phyloP scores from a whole-genome alignment of 306 rosid species.

The Pterocarpus macrocarpus region DNA sequence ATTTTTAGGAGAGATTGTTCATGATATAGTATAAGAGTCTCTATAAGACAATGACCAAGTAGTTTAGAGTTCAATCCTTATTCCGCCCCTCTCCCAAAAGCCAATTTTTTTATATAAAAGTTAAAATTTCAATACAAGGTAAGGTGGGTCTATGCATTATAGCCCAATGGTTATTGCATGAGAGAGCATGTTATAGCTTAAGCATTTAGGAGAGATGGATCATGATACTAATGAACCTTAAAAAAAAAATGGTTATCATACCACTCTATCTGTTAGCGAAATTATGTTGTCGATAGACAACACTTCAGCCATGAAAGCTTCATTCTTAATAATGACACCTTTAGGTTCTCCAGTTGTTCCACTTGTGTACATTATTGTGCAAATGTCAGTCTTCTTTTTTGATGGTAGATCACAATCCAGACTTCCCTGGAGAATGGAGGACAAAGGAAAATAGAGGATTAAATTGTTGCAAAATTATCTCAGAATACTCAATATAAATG shows the following conservation, averaged over 20 bases:
- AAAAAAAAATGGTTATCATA: constrained; percentile 50
- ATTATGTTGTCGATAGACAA: constrained; percentile 84
- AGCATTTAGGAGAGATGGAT: too few species aligned
- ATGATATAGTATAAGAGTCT: too few species aligned
- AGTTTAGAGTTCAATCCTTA: too few species aligned
- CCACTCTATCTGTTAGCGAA: constrained; percentile 78
- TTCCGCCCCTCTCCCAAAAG: too few species aligned
- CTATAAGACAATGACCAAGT: too few species aligned
- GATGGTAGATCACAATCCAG: constrained; percentile 69
- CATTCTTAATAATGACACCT: constrained; percentile 81
- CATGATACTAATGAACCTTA: constrained; percentile 20
- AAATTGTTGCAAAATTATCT: background rate
- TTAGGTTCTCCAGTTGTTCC: constrained; percentile 98
- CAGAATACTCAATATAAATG: constrained; percentile 4
- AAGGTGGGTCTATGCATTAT: too few species aligned
- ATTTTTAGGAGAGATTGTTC: too few species aligned
- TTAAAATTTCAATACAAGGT: too few species aligned
- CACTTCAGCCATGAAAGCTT: constrained; percentile 82
- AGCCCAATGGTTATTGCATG: too few species aligned
- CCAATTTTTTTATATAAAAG: too few species aligned
- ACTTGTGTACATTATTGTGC: constrained; percentile 97
- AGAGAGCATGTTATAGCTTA: too few species aligned
- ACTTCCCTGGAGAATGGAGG: constrained; percentile 63
- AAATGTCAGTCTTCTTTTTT: constrained; percentile 68
- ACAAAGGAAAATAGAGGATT: background rate